A percentile compares a stretch with the other conserved stretches of the same genome.
These are phyloP conservation scores for Sporothrix brasiliensis DNA, from an alignment of 2,329 filamentous ascomycete genomes.

Conservation along the genomic window DNA sequence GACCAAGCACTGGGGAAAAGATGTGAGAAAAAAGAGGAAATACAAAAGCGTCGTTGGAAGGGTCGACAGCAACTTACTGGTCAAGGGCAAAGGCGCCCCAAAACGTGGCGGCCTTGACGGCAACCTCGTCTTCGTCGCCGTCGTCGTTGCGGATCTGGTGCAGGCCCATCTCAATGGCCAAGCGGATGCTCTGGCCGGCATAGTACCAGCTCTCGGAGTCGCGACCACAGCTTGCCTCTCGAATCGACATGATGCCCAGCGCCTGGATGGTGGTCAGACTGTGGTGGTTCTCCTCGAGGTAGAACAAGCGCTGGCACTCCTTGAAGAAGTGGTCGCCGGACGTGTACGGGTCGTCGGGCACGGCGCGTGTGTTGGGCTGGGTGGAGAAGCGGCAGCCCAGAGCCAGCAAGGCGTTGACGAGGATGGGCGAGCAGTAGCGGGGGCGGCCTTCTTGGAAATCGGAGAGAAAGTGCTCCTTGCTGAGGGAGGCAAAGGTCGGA, in stretches of 20 bases:
- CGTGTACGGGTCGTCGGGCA: conserved; percentile 63
- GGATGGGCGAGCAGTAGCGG: conserved; percentile 68
- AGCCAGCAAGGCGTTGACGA: conserved; percentile 67
- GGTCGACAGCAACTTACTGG: conserved; percentile 53
- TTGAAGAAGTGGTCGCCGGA: conserved; percentile 76
- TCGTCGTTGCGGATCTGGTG: conserved; percentile 56
- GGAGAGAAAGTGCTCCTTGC: conserved; percentile 69
- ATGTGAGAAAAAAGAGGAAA: too few relatives aligned
- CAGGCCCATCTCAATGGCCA: conserved; percentile 72
- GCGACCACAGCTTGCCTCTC: conserved; percentile 71
- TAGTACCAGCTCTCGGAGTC: conserved; percentile 75
- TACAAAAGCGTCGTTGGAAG: neutral
- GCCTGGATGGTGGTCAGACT: conserved; percentile 73
- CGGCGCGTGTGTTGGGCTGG: conserved; percentile 64
- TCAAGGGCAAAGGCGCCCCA: conserved; percentile 66
- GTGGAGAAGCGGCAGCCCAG: conserved; percentile 70
- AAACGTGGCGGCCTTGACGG: conserved; percentile 62
- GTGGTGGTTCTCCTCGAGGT: conserved; percentile 61
- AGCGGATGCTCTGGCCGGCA: conserved; percentile 70
- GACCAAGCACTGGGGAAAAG: conserved; percentile 60
- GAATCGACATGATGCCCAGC: conserved; percentile 73
- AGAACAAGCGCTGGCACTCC: conserved; percentile 65
- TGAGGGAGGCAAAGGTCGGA: conserved; percentile 72
- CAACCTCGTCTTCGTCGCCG: conserved; percentile 58
- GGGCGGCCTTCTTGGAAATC: conserved; percentile 64